phyloP scores from a whole-genome alignment of 1,284 basidiomycete genomes.

The Inonotus hispidus region DNA sequence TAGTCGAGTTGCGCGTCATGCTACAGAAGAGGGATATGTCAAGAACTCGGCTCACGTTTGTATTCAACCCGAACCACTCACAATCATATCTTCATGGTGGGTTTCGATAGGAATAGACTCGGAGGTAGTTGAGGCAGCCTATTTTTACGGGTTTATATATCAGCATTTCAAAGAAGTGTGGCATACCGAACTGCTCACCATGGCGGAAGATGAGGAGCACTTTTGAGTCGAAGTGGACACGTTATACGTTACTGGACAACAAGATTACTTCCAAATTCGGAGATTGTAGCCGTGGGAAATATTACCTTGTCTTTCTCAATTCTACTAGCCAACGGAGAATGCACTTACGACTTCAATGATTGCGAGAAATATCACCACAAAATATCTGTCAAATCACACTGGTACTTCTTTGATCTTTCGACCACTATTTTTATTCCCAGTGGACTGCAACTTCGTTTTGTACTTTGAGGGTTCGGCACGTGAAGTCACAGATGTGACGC shows the following conservation, averaged over 20 bases:
- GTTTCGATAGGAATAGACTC: constrained; percentile 84
- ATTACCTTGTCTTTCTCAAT: no score
- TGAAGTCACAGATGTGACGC: not conserved
- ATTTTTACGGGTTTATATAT: not conserved
- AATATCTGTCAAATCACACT: no score
- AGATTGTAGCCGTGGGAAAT: not conserved
- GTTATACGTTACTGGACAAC: not conserved
- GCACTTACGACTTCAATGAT: no score
- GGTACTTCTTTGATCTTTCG: no score
- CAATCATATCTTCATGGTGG: constrained; percentile 93
- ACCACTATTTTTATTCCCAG: no score
- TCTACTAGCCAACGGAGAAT: no score
- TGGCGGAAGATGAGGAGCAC: not conserved
- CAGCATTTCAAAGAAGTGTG: not conserved
- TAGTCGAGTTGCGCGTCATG: constrained; percentile 98
- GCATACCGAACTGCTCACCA: not conserved
- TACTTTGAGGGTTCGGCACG: no score
- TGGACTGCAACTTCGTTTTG: no score
- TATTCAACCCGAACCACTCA: constrained; percentile 37
- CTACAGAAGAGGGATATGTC: constrained; percentile 38
- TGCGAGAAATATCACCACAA: no score
- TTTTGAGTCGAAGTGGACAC: not conserved
- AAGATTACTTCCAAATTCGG: not conserved
- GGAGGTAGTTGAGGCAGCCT: constrained; percentile 52
- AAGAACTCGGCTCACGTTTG: constrained; percentile 3